These are phyloP conservation scores for Trichoderma cornu-damae DNA, from an alignment of 2,329 filamentous ascomycete species.

Conservation along the genomic window DNA sequence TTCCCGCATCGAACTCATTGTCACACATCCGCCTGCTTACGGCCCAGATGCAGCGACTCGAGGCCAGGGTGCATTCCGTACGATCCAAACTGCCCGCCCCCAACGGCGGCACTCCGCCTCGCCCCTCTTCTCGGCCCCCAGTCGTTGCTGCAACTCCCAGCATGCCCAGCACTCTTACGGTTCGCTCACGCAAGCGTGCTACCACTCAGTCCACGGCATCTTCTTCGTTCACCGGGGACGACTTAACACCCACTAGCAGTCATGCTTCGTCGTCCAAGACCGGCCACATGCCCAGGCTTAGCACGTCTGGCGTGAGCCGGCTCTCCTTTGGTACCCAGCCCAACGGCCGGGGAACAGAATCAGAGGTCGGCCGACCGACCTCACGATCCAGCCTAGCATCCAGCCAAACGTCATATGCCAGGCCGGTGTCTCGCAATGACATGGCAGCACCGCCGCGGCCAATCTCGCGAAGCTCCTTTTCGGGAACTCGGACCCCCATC, in stretches of 20 bases:
- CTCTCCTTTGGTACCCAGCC: slow-evolving; percentile 60
- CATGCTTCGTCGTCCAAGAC: slow-evolving; percentile 34
- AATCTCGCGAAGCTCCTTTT: slow-evolving; percentile 59
- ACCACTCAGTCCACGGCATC: slow-evolving; percentile 52
- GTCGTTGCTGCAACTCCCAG: slow-evolving; percentile 36
- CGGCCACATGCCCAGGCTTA: slow-evolving; percentile 54
- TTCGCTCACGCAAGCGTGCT: slow-evolving; percentile 65
- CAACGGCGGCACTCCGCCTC: slow-evolving; percentile 61
- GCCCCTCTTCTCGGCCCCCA: slow-evolving; percentile 63
- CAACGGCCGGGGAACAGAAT: slow-evolving; percentile 45
- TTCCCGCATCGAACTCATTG: slow-evolving; percentile 64
- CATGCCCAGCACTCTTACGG: slow-evolving; percentile 54
- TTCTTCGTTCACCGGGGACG: slow-evolving; percentile 47
- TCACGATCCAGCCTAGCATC: slow-evolving; percentile 65
- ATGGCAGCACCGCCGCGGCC: slow-evolving; percentile 54
- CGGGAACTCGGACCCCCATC: slow-evolving; percentile 58
- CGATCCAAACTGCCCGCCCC: slow-evolving; percentile 88
- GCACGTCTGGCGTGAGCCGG: slow-evolving; percentile 57
- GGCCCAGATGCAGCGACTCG: slow-evolving; percentile 93
- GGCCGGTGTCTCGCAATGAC: slow-evolving; percentile 51
- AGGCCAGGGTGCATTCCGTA: slow-evolving; percentile 85
- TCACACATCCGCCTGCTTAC: slow-evolving; percentile 91
- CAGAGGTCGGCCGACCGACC: slow-evolving; percentile 55
- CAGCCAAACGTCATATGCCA: slow-evolving; percentile 52
- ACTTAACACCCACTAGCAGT: slow-evolving; percentile 44